Conservation (phyloP, 257 asterid genomes). For the Penstemon eatonii region DNA sequence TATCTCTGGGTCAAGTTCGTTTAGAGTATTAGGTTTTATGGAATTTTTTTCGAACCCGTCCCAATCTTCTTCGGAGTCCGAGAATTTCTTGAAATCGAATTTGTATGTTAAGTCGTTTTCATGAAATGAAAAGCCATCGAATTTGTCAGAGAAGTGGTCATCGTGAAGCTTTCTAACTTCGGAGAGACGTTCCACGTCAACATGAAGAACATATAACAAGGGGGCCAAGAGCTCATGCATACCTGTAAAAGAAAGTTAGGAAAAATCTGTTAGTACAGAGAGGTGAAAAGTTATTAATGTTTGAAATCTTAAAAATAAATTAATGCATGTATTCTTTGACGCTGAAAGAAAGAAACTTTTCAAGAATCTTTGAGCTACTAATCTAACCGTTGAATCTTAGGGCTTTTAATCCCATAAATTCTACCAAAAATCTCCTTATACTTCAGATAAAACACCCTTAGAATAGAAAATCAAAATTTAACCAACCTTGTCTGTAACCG, state of each 20-base stretch:
- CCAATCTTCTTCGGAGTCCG: conserved; percentile 49
- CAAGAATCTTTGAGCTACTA: neutral
- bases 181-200: conserved; percentile 64
- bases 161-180: conserved; percentile 68
- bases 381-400: too few relatives aligned
- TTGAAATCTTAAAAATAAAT: too few relatives aligned
- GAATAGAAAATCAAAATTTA: conserved; percentile 12
- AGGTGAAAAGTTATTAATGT: neutral
- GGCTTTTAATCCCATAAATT: too few relatives aligned
- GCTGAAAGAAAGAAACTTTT: conserved; percentile 2
- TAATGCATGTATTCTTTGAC: neutral
- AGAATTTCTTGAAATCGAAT: conserved; percentile 75
- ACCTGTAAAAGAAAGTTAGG: conserved; percentile 48
- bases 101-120: conserved; percentile 67
- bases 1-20: conserved; percentile 67
- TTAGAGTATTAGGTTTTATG: conserved; percentile 38
- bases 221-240: conserved; percentile 97
- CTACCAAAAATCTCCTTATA: too few relatives aligned
- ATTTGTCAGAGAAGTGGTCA: conserved; percentile 76
- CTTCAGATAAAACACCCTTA: neutral
- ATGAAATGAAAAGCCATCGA: conserved; percentile 77
- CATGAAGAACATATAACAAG: conserved; percentile 73
- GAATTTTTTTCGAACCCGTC: conserved; percentile 38
- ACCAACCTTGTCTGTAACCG: conserved; percentile 90
- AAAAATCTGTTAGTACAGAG: conserved; percentile 26